Conservation (phyloP, 768 basidiomycete genomes). For the Clitopilus hobsonii region DNA sequence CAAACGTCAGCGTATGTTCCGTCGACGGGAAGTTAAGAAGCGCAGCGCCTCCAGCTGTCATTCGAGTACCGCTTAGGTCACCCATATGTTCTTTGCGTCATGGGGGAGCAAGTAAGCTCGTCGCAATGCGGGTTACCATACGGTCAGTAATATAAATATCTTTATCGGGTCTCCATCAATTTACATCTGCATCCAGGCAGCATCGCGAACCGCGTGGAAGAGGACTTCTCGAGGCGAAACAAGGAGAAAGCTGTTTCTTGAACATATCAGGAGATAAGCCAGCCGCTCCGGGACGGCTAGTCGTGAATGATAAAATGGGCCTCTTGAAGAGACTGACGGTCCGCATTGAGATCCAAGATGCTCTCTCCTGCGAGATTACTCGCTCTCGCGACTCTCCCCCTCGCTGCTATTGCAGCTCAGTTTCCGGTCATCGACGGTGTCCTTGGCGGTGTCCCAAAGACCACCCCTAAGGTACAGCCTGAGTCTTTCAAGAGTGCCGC, state of each 20-base stretch:
- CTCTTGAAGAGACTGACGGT: background rate
- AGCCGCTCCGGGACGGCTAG: background rate
- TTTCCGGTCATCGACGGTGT: constrained; percentile 47
- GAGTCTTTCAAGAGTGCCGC: constrained; percentile 14
- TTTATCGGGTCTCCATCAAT: background rate
- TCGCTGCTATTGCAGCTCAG: constrained; percentile 25
- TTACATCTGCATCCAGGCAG: background rate
- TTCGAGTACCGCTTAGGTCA: background rate
- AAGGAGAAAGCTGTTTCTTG: background rate
- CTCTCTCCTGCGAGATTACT: background rate
- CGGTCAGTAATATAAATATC: background rate
- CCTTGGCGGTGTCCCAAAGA: constrained; percentile 38
- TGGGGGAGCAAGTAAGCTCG: background rate
- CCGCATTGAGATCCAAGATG: background rate
- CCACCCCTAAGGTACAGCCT: constrained; percentile 2
- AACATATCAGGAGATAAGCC: background rate
- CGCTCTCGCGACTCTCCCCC: background rate
- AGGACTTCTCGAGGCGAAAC: background rate
- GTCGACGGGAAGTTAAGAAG: background rate
- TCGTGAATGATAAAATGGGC: background rate
- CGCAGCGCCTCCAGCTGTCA: background rate
- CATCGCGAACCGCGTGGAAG: background rate
- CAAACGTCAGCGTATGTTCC: background rate
- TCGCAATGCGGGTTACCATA: background rate
- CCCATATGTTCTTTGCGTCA: background rate